phyloP scores from a whole-genome alignment of 1,284 basidiomycete species.

The Abortiporus biennis region DNA sequence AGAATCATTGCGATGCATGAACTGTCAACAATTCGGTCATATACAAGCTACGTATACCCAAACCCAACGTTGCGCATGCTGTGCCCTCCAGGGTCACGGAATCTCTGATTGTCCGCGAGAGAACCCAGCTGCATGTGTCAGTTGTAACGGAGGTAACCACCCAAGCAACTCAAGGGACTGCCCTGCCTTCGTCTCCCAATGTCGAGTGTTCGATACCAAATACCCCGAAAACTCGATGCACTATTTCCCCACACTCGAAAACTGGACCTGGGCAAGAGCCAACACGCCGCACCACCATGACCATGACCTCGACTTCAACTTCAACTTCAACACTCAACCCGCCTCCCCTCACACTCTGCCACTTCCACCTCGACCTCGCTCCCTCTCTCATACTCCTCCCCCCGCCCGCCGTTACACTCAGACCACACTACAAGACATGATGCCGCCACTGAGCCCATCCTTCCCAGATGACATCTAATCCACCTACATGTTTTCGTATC shows the following conservation, averaged over 20 bases:
- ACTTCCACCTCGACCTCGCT: not conserved
- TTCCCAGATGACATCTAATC: not conserved
- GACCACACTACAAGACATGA: not conserved
- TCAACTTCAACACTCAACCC: not conserved
- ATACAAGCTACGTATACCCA: not conserved
- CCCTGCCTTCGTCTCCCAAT: not conserved
- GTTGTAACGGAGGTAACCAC: too few relatives aligned
- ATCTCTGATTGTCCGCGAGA: too few relatives aligned
- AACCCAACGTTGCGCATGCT: not conserved
- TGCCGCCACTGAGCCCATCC: not conserved
- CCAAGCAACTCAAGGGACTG: not conserved
- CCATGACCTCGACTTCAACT: too few relatives aligned
- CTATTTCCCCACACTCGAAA: not conserved
- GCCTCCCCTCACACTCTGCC: not conserved
- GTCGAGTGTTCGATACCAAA: not conserved
- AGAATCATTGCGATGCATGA: not conserved
- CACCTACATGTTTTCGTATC: not conserved
- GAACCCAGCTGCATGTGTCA: too few relatives aligned
- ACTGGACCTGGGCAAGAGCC: constrained; percentile 7
- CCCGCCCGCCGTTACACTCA: not conserved
- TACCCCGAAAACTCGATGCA: not conserved
- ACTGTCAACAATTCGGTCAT: constrained; percentile 1
- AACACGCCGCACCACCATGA: not conserved
- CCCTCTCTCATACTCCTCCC: not conserved
- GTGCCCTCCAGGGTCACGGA: too few relatives aligned